Evolutionary conservation across 768 basidiomycete species (phyloP).

Genomic region (Suillus cothurnatus): DNA sequence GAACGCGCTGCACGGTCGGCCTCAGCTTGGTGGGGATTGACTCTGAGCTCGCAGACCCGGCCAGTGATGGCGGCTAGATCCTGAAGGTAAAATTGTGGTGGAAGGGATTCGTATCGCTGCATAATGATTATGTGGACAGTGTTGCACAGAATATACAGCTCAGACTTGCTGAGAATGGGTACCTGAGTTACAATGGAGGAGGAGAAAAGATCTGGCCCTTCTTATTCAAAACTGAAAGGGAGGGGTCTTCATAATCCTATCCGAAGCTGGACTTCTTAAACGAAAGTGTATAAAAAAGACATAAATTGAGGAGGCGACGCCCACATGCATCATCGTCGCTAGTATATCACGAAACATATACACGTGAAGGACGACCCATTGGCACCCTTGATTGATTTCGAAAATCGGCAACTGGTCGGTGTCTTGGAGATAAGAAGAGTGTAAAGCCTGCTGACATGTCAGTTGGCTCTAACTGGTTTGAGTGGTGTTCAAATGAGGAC

Average conservation of each 20-base stretch:
- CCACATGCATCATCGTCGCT: conserved; percentile 30
- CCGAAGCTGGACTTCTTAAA: conserved; percentile 23
- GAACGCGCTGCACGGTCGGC: conserved; percentile 34
- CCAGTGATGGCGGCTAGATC: conserved; percentile 39
- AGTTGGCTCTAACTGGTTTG: conserved; percentile 23
- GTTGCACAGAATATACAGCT: conserved; percentile 22
- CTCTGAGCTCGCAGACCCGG: conserved; percentile 38
- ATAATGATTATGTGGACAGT: conserved; percentile 24
- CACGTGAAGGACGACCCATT: conserved; percentile 31
- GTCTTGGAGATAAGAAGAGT: conserved; percentile 20
- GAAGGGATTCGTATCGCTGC: conserved; percentile 31
- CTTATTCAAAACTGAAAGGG: conserved; percentile 31
- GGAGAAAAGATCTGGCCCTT: conserved; percentile 20
- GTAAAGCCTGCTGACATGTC: conserved; percentile 22
- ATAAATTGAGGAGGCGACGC: conserved; percentile 27
- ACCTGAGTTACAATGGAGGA: conserved; percentile 13
- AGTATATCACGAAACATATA: conserved; percentile 35
- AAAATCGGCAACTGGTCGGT: conserved; percentile 23
- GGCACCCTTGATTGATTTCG: conserved; percentile 29
- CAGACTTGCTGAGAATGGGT: conserved; percentile 29
- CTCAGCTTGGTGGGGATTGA: conserved; percentile 34
- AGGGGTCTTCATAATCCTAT: conserved; percentile 21
- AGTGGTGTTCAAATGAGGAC: conserved; percentile 6
- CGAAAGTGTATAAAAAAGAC: conserved; percentile 27
- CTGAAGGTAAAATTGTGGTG: conserved; percentile 37